Evolutionary conservation across 331 rosid genomes (phyloP), one percentile per base, ranked within the genome.

Genomic region (Cydonia oblonga): DNA sequence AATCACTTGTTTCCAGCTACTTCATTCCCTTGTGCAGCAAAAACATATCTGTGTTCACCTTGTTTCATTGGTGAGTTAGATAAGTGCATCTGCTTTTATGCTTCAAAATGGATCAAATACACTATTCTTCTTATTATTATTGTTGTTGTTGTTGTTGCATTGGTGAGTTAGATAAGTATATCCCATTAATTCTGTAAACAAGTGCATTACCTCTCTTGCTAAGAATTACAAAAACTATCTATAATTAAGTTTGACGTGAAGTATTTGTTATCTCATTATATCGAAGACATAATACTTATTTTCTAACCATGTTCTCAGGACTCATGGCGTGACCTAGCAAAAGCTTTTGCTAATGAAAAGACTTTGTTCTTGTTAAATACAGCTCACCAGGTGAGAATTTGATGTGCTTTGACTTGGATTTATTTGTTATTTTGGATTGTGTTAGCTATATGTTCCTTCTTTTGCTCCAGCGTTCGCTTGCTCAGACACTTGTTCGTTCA

Each of bases 321-420:
- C 60, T 91, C 98, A 49, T 93, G 98, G 98, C 86, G 68, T 79
- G 91, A 89, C 77, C 86, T 93, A 18, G 93, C 97, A 75, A 83
- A 87, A 78, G 90, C 90, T 74, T 93, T 93, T 81, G 87, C 86
- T 73, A 81, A 84, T 76, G 97, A 89, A 59, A 89, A 86, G 75
- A 82, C 82, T 42, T 77, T 91, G 80, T 85, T 89, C 75, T 73
- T 82, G 78, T 64, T 93, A 78, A 86, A 91, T 79, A 74, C 87
- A 40, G 60, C 89, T 73, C 91, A 89, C 85, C 98, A 93, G 87
- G 98, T 91, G 78, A 78, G 77, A 74, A 71, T 65, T 65, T 60
- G 11, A 22, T 79, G 22, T 32, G 66, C 82, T 71, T 70, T 58
- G 60, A 54, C 71, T 20, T 25, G n/a, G 23, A 64, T 69, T 64